A percentile compares a stretch with the other conserved stretches of the same genome.
These are phyloP conservation scores for Alternaria panax DNA, from an alignment of 2,329 filamentous ascomycete genomes.

Conservation along the genomic window DNA sequence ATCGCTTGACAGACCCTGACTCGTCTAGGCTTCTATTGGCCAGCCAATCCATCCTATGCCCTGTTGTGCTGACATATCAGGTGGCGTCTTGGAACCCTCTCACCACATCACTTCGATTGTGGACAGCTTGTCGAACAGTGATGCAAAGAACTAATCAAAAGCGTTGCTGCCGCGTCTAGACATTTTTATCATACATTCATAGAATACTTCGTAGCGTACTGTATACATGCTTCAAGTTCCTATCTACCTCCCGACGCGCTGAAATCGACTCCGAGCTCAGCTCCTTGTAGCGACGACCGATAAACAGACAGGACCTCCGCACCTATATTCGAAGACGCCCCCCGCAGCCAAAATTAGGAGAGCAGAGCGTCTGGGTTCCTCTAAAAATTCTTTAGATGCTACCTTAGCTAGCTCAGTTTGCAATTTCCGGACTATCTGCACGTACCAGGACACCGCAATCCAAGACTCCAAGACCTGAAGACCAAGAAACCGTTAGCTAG, in stretches of 20 bases:
- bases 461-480: not conserved
- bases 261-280: not conserved
- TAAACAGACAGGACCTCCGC: not conserved
- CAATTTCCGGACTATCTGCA: not conserved
- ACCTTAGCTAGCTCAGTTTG: not conserved
- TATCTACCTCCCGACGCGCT: not conserved
- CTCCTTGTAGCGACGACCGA: not conserved
- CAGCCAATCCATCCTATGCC: too few species aligned
- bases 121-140: not conserved
- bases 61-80: not conserved
- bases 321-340: not conserved
- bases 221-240: not conserved
- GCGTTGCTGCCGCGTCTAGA: not conserved
- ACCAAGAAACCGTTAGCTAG: not conserved
- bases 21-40: too few species aligned
- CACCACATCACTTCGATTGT: not conserved
- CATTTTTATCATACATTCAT: not conserved
- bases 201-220: not conserved
- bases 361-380: not conserved
- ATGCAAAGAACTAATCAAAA: too few species aligned
- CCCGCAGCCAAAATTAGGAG: fast-evolving
- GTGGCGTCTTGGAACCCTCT: not conserved
- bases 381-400: not conserved
- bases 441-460: not conserved
- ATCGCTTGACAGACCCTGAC: too few species aligned